Conservation (phyloP, 2,329 filamentous ascomycete species). For the Penicillium sp. region DNA sequence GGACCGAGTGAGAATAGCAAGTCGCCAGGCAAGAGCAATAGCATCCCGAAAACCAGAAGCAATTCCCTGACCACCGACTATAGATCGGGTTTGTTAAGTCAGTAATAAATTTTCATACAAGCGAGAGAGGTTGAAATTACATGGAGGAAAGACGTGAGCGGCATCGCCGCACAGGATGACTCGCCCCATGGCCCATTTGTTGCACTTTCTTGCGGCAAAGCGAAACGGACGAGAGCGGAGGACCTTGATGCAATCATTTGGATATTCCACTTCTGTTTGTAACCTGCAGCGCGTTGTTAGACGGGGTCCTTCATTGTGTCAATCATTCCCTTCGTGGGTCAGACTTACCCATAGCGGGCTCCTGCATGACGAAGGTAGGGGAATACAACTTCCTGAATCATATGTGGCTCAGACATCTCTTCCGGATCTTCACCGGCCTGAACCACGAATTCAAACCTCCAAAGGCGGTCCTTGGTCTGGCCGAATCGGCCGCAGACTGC, state of each 20-base stretch:
- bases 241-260: conserved; percentile 48
- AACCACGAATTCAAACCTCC: conserved; percentile 44
- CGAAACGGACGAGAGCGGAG: conserved; percentile 48
- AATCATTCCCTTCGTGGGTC: too few relatives aligned
- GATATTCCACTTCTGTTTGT: conserved; percentile 40
- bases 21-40: conserved; percentile 37
- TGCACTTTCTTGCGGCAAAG: conserved; percentile 48
- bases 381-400: conserved; percentile 1
- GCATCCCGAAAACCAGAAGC: conserved; percentile 44
- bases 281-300: too few relatives aligned
- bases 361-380: background rate
- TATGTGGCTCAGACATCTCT: conserved; percentile 21
- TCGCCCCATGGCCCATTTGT: conserved; percentile 45
- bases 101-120: too few relatives aligned
- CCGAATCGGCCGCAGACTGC: conserved; percentile 49
- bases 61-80: conserved; percentile 45
- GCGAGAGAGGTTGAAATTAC: conserved; percentile 20
- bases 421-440: conserved; percentile 30
- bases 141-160: conserved; percentile 55
- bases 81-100: background rate
- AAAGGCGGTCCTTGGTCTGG: conserved; percentile 40
- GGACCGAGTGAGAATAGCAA: conserved; percentile 26
- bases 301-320: background rate
- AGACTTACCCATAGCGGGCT: background rate
- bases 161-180: conserved; percentile 51